These are phyloP conservation scores for Lactarius indigo DNA, from an alignment of 768 basidiomycete species.

Conservation along the genomic window DNA sequence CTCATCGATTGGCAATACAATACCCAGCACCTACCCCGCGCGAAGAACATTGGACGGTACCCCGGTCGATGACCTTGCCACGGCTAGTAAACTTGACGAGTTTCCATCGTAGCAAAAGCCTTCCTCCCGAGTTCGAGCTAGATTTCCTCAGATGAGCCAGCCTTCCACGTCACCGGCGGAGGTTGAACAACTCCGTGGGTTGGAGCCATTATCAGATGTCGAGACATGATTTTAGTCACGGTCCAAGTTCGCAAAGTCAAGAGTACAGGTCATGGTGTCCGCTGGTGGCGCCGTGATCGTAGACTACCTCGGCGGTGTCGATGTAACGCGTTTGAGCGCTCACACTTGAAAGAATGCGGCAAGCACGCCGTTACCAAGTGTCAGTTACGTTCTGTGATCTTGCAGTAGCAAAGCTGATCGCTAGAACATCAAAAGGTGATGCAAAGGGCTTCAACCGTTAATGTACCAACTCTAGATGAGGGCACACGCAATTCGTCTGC, in stretches of 20 bases:
- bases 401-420: background rate
- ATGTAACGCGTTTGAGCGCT: background rate
- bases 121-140: constrained; percentile 45
- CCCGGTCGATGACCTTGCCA: constrained; percentile 15
- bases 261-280: constrained; percentile 64
- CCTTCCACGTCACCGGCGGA: background rate
- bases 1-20: constrained; percentile 55
- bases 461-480: constrained; percentile 3
- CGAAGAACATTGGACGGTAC: constrained; percentile 7
- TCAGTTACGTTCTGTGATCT: background rate
- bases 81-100: constrained; percentile 25
- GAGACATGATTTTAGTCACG: constrained; percentile 10
- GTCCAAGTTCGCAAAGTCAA: constrained; percentile 1
- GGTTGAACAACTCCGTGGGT: background rate
- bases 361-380: constrained; percentile 2
- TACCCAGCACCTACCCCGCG: constrained; percentile 32
- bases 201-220: constrained; percentile 17
- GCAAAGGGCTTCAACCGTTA: background rate
- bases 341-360: constrained; percentile 1
- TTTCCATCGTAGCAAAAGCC: constrained; percentile 50
- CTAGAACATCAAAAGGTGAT: background rate
- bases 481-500: background rate
- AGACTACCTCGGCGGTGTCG: constrained; percentile 20
- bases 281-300: constrained; percentile 75
- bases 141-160: constrained; percentile 5